phyloP scores from a whole-genome alignment of 352 stramenopile species.

The Saprolegnia parasitica region DNA sequence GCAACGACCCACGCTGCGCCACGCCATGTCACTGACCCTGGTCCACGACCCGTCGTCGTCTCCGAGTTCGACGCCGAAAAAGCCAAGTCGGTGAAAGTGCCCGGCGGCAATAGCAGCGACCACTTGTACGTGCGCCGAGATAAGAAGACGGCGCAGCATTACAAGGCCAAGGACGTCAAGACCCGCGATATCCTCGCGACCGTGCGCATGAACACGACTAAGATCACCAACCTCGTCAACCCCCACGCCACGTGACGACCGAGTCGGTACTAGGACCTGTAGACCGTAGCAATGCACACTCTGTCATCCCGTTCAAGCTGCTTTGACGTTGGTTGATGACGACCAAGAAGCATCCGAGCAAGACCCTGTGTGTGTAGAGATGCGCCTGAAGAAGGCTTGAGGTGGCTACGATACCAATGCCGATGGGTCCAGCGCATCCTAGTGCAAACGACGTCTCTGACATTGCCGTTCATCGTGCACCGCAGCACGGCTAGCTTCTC shows the following conservation, averaged over 20 bases:
- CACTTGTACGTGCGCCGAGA: constrained; percentile 8
- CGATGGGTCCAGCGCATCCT: too few relatives aligned
- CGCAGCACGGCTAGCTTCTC: background rate
- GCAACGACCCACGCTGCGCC: background rate
- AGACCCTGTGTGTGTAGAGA: too few relatives aligned
- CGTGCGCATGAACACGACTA: constrained; percentile 61
- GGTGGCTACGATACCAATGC: too few relatives aligned
- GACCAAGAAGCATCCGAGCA: too few relatives aligned
- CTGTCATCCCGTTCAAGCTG: too few relatives aligned
- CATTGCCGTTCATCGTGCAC: too few relatives aligned
- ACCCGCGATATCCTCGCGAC: constrained; percentile 54
- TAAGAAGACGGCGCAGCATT: constrained; percentile 29
- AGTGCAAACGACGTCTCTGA: too few relatives aligned
- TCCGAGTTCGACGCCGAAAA: constrained; percentile 31
- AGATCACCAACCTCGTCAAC: constrained; percentile 69
- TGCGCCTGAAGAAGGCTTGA: too few relatives aligned
- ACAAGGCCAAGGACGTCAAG: constrained; percentile 52
- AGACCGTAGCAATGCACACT: too few relatives aligned
- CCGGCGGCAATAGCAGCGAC: background rate
- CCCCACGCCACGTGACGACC: constrained; percentile 18
- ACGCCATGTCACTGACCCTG: background rate
- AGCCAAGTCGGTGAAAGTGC: background rate
- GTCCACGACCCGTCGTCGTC: constrained; percentile 19
- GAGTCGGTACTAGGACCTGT: too few relatives aligned
- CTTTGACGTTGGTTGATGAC: too few relatives aligned